A percentile compares a stretch with the other conserved stretches of the same genome.
Evolutionary conservation across 2,329 filamentous ascomycete genomes (phyloP).

Genomic region (Aspergillus hortae): DNA sequence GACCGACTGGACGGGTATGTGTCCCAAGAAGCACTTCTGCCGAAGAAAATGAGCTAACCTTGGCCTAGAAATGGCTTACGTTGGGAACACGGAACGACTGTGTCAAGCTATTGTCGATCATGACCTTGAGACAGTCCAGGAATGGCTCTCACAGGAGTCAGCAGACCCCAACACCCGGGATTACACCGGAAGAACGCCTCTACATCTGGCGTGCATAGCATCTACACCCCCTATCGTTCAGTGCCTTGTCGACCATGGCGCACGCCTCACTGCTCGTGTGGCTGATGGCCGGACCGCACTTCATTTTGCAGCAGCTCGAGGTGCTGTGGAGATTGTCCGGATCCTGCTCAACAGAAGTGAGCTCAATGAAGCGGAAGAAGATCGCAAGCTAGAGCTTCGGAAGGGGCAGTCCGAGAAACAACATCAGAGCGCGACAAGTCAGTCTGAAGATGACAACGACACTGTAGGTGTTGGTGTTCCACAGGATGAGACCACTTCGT

Average conservation of each 20-base stretch:
- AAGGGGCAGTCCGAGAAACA: constrained; percentile 21
- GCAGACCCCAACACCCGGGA: constrained; percentile 71
- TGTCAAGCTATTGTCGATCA: constrained; percentile 78
- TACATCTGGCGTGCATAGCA: constrained; percentile 70
- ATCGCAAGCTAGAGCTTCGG: constrained; percentile 58
- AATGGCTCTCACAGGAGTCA: constrained; percentile 66
- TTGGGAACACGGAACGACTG: constrained; percentile 71
- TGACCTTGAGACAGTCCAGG: constrained; percentile 65
- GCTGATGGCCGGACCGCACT: constrained; percentile 78
- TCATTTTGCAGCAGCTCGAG: constrained; percentile 73
- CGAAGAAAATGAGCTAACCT: neutral
- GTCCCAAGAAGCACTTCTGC: neutral
- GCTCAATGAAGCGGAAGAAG: constrained; percentile 49
- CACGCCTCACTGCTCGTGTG: constrained; percentile 68
- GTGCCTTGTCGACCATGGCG: constrained; percentile 66
- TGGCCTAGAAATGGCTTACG: constrained; percentile 71
- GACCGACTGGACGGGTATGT: constrained; percentile 67
- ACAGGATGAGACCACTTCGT: constrained; percentile 46
- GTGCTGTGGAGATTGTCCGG: constrained; percentile 65
- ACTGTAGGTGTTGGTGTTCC: constrained; percentile 13
- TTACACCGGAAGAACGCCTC: constrained; percentile 72
- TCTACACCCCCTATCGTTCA: constrained; percentile 69
- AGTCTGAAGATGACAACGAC: constrained; percentile 23
- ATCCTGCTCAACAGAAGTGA: constrained; percentile 71
- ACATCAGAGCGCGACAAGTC: constrained; percentile 17